Conservation (phyloP, 2,329 filamentous ascomycete species). For the Microdochium nivale region DNA sequence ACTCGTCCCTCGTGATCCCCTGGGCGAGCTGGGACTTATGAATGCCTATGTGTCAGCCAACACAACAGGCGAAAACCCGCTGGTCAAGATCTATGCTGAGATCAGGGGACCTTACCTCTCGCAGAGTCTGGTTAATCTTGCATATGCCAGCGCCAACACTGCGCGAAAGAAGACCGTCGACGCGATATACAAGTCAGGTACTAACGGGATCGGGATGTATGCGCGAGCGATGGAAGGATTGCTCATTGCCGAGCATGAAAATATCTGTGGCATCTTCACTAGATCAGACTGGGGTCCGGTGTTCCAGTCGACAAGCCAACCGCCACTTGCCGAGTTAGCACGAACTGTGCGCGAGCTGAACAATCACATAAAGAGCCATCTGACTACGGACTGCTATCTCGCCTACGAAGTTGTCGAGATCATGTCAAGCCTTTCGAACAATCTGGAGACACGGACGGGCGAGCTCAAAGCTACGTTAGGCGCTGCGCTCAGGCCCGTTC, state of each 20-base stretch:
- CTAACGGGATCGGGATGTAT: slow-evolving; percentile 87
- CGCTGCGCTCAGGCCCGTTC: slow-evolving; percentile 78
- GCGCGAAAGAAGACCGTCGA: slow-evolving; percentile 73
- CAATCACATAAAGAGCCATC: slow-evolving; percentile 74
- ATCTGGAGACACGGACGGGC: slow-evolving; percentile 73
- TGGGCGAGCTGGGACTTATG: slow-evolving; percentile 69
- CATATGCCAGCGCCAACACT: slow-evolving; percentile 77
- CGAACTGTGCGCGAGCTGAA: slow-evolving; percentile 85
- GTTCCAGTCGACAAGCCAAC: slow-evolving; percentile 70
- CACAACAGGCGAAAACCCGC: slow-evolving; percentile 53
- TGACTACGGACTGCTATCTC: slow-evolving; percentile 87
- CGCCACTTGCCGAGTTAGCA: slow-evolving; percentile 71
- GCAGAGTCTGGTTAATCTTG: slow-evolving; percentile 73
- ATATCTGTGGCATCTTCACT: slow-evolving; percentile 78
- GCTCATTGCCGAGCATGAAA: slow-evolving; percentile 83
- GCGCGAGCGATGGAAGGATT: slow-evolving; percentile 80
- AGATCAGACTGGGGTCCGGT: slow-evolving; percentile 77
- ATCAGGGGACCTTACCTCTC: slow-evolving; percentile 82
- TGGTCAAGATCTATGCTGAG: slow-evolving; percentile 78
- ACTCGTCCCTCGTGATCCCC: slow-evolving; percentile 65
- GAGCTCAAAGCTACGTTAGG: slow-evolving; percentile 78
- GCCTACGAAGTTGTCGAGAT: slow-evolving; percentile 94
- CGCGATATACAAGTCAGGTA: slow-evolving; percentile 78
- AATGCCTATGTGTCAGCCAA: slow-evolving; percentile 66
- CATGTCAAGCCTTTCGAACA: slow-evolving; percentile 68